Base-by-base conservation (phyloP, 1,284 basidiomycete genomes). In the Moniliophthora roreri region DNA sequence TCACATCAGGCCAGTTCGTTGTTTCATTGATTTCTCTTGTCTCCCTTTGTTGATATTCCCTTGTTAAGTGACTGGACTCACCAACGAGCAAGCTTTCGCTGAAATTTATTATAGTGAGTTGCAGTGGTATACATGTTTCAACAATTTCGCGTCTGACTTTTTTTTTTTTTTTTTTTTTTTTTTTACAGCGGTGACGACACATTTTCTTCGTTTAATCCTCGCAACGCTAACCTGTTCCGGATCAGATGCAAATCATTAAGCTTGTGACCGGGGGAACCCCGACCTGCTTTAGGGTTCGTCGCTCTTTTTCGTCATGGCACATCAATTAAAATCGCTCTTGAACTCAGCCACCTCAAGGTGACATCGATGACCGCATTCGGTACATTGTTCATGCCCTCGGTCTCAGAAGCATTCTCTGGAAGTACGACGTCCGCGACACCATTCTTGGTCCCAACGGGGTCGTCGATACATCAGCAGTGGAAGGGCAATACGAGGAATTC, bases 61-160 rank as follows among this genome's bases (percentile, higher is more conserved):
- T 11, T 15, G 6, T 40, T 5, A 50, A 81, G 79, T 89, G 70
- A 93, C 91, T 10, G 77, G 85, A 9, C 76, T 91, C 44, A 72
- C 80, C 40, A 93, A 87, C 66, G 74, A 84, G 61, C 71, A 90
- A 61, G 88, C 87, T 23, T 89, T 93, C 47, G 89, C 90, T 11
- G 90, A 93, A 66, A 76, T 94, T 32, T 90, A 85, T 52, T 93
- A 91, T 74, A 86, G 79, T 79, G 56, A 41, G 78, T n/a, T n/a
- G n/a, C n/a, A n/a, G n/a, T n/a, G n/a, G n/a, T n/a, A n/a, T 67
- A 3, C 16, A 8, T 18, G 6, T 18, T 39, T 4, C 4, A n/a
- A 32, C 23, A 28, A 23, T 18, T n/a, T 18, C 34, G 24, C 24
- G 47, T 20, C 5, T 15, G 15, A 9, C 34, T n/a, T n/a, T 13